phyloP scores from a whole-genome alignment of 345 rosid species.

The Turnera subulata region DNA sequence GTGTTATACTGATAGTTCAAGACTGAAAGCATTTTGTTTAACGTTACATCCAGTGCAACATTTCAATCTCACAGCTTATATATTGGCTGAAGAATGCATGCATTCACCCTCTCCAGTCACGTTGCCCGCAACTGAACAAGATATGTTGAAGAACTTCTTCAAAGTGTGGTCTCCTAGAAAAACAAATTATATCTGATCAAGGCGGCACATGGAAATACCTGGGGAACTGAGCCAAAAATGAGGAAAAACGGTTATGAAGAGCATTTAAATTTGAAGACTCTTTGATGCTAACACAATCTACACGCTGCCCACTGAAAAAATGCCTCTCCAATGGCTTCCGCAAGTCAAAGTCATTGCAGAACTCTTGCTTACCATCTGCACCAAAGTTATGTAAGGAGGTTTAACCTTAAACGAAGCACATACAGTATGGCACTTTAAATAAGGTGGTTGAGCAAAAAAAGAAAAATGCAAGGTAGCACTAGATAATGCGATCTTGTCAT shows the following conservation, averaged over 20 bases:
- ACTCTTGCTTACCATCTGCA: conserved; percentile 65
- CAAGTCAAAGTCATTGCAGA: conserved; percentile 83
- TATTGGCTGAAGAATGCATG: too few relatives aligned
- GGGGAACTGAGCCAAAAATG: conserved; percentile 59
- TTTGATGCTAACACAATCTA: conserved; percentile 71
- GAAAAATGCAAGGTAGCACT: too few relatives aligned
- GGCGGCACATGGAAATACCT: conserved; percentile 38
- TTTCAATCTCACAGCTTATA: too few relatives aligned
- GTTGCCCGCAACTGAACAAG: background rate
- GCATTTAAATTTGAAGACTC: conserved; percentile 49
- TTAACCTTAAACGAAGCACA: too few relatives aligned
- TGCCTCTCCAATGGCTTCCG: conserved; percentile 92
- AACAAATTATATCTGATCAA: background rate
- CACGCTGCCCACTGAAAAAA: conserved; percentile 40
- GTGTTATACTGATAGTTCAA: too few relatives aligned
- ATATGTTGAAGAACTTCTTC: background rate
- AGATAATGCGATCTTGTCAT: too few relatives aligned
- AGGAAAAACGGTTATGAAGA: conserved; percentile 48
- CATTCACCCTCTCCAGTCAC: background rate
- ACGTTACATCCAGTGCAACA: too few relatives aligned
- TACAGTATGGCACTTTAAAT: too few relatives aligned
- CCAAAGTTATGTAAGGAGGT: background rate
- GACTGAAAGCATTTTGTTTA: too few relatives aligned
- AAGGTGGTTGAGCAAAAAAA: too few relatives aligned
- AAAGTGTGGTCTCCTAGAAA: background rate